These are phyloP conservation scores for Starmerella khaoyaiensis DNA, from an alignment of 805 yeast genomes.

Conservation along the genomic window DNA sequence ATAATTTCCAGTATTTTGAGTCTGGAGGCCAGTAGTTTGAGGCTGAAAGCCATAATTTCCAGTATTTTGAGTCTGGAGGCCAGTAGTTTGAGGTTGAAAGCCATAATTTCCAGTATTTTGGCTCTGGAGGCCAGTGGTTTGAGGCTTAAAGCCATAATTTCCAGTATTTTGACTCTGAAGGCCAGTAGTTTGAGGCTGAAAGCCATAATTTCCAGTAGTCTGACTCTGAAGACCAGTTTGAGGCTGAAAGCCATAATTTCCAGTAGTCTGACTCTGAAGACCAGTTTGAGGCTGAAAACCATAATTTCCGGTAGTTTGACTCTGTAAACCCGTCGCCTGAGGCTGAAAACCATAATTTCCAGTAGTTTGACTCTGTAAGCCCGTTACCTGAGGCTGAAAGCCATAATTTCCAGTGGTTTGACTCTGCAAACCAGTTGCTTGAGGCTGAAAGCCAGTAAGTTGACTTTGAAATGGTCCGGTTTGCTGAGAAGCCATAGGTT, in stretches of 20 bases:
- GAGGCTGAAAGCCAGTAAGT: constrained; percentile 25
- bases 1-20: constrained; percentile 24
- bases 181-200: constrained; percentile 22
- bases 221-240: constrained; percentile 13
- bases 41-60: constrained; percentile 24
- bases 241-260: constrained; percentile 3
- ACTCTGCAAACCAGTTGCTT: constrained; percentile 27
- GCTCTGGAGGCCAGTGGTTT: constrained; percentile 16
- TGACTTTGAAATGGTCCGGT: constrained; percentile 9
- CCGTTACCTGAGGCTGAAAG: constrained; percentile 24
- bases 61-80: constrained; percentile 30
- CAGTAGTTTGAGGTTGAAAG: constrained; percentile 15
- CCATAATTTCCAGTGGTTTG: constrained; percentile 28
- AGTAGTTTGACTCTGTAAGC: constrained; percentile 11
- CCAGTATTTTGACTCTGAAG: constrained; percentile 54
- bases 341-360: constrained; percentile 14
- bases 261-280: constrained; percentile 13
- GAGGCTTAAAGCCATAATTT: constrained; percentile 28
- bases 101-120: constrained; percentile 22
- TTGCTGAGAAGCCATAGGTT: no score
- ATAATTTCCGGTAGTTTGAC: constrained; percentile 8
- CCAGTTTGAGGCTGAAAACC: neutral
- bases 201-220: constrained; percentile 11
- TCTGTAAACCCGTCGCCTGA: constrained; percentile 19
- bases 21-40: constrained; percentile 30